Base-by-base conservation (phyloP, 352 stramenopile species). In the Thalassiosira gravida region DNA sequence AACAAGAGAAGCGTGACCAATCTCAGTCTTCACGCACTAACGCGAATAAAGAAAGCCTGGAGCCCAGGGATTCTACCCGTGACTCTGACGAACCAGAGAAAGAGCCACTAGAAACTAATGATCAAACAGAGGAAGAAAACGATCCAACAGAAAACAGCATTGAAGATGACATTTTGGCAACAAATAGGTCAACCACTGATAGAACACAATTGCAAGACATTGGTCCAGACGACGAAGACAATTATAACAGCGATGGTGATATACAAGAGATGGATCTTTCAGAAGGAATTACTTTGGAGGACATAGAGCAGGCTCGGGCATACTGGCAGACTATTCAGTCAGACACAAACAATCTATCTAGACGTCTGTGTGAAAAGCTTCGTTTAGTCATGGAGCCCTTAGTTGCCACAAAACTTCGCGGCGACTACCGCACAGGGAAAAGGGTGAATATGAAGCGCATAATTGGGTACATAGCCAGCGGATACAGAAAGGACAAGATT, bases 401-500 rank as follows among this genome's bases (percentile, higher is more conserved):
- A 82, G 91, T 99, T 61, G 96, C 96, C 20, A 97, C 96, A 18
- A 98, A 98, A 85, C 87, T 99, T n/a, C 93, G 97, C 79, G 97
- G 97, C 9, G 97, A 99, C 79, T 99, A 99, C 85, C 93, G 97
- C 2, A 99, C 97, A 8, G 97, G 97, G 35, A 99, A 99, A 86
- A 91, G 97, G 62, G 98, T 99, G 74, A 99, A 99, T 82, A 99
- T 99, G 97, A 97, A 98, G 68, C 97, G 98, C 69, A 97, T 99
- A 58, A 99, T 99, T 88, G 94, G 96, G 27, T 99, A 99, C 90
- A 99, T 99, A 74, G 97, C 98, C n/a, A 98, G 93, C 77, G 96
- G 98, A 70, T 99, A 99, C 88, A 92, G 97, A 29, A 99, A 99
- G 85, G 98, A 99, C 89, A 99, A 99, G 86, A 99, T 99, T 78